These are phyloP conservation scores for Secale cereale DNA, from an alignment of 176 grass and related monocot genomes.

Conservation along the genomic window DNA sequence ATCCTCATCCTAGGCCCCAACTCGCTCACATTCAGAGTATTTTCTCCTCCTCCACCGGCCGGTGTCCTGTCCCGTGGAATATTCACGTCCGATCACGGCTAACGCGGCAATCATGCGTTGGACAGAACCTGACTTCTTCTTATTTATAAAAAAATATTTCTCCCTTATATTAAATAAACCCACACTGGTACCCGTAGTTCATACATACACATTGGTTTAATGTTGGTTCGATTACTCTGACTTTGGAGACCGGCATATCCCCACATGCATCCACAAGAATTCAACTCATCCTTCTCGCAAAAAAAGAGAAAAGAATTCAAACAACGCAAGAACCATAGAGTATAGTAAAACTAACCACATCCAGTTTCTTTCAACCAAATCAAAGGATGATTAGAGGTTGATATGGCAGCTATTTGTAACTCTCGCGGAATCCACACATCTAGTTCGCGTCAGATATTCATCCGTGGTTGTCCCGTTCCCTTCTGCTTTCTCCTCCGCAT, in stretches of 20 bases:
- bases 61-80: constrained; percentile 12
- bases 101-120: background rate
- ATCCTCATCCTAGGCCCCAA: background rate
- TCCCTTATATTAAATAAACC: too few relatives aligned
- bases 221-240: constrained; percentile 5
- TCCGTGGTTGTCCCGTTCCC: background rate
- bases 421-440: background rate
- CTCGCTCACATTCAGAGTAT: background rate
- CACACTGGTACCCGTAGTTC: background rate
- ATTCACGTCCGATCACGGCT: constrained; percentile 5
- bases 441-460: background rate
- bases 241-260: constrained; percentile 20
- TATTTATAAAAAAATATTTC: background rate
- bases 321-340: background rate
- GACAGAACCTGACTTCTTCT: background rate
- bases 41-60: background rate
- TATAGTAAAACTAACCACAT: background rate
- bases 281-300: constrained; percentile 23
- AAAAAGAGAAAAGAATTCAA: too few relatives aligned
- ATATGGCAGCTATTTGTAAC: background rate
- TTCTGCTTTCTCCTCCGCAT: background rate
- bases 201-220: background rate
- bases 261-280: background rate
- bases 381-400: background rate
- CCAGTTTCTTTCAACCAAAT: background rate